Evolutionary conservation across 139 green algal genomes (phyloP), one percentile per base, ranked within the genome.

Genomic region (Micractinium sp.): DNA sequence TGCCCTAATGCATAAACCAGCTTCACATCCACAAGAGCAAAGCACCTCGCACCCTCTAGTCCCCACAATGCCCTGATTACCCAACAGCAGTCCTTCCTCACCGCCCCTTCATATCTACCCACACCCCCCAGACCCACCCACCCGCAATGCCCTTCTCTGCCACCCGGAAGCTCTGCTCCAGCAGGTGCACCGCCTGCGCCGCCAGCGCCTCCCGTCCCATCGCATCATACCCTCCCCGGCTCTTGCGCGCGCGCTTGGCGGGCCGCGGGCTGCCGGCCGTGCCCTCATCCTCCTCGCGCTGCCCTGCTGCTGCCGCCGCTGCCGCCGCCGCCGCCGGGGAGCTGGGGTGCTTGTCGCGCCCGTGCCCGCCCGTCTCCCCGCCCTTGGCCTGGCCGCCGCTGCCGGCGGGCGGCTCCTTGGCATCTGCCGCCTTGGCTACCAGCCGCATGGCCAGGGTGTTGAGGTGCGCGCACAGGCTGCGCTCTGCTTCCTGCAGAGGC

Each of bases 391-490:
- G 73, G 81, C 81, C 15, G 81, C 56, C 35, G 56, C 56, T 60
- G 20, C 56, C 81, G 5, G 19, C 56, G 18, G 80, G 53, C 81
- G 47, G 25, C 0, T 47, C 41, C 19, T 63, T 56, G 39, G 89
- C 84, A 38, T 69, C 38, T 23, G 39, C 73, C 31, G 73, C 73
- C 16, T 35, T 67, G 35, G 19, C 73, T 47, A 92, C 53, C 89
- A 95, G 89, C 61, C 78, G 67, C 89, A 77, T 81, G 22, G 94
- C 93, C 22, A 95, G 90, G 27, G 91, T 93, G 85, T 96, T 95
- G 47, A 97, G 93, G 31, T 69, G 63, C n/a, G 81, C 81, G 88
- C 95, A 97, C 47, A 95, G 90, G 56, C 94, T 91, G 13, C 95
- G 91, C 92, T 97, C 95, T 9, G 82, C 67, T 16, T 89, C 90